Evolutionary conservation across 495 filamentous ascomycete genomes (phyloP).

Genomic region (Lasiosphaeriaceae sp.): DNA sequence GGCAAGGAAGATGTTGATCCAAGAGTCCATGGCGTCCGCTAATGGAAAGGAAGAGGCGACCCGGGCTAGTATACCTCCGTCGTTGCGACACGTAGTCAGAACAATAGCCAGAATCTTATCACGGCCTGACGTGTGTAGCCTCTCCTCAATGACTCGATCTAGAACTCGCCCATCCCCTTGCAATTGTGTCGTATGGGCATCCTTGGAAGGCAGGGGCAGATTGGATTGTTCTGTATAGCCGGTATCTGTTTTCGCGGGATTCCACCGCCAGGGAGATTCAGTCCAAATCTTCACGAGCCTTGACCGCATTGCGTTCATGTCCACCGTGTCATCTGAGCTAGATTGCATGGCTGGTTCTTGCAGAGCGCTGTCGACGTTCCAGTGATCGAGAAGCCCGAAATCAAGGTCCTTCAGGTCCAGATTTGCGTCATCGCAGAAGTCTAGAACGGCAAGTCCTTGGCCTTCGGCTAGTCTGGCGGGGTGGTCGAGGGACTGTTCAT

Average conservation of each 20-base stretch:
- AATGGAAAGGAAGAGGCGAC: conserved; percentile 60
- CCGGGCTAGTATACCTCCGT: conserved; percentile 35
- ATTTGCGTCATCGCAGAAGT: conserved; percentile 50
- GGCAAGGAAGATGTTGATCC: conserved; percentile 58
- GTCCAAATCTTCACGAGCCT: conserved; percentile 36
- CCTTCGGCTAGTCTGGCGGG: conserved; percentile 23
- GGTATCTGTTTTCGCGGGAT: conserved; percentile 46
- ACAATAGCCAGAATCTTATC: conserved; percentile 58
- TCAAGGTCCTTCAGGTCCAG: conserved; percentile 60
- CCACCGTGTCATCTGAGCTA: conserved; percentile 18
- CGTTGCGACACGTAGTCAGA: conserved; percentile 44
- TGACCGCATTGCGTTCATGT: conserved; percentile 29
- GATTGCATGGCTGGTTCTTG: conserved; percentile 9
- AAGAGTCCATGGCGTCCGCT: conserved; percentile 52
- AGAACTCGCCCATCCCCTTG: conserved; percentile 17
- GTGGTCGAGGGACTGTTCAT: conserved; percentile 24
- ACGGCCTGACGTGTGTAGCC: conserved; percentile 44
- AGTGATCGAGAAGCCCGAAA: conserved; percentile 54
- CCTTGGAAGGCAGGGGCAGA: conserved; percentile 44
- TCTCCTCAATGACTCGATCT: conserved; percentile 37
- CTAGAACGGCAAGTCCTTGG: conserved; percentile 35
- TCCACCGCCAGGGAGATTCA: conserved; percentile 53
- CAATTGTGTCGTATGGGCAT: conserved; percentile 23
- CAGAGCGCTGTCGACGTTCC: conserved; percentile 43
- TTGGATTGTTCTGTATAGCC: conserved; percentile 51